Percentiles rank a stretch among this genome's conserved stretches.
phyloP scores from a whole-genome alignment of 2,329 filamentous ascomycete genomes.

The Trematosphaeria pertusa region DNA sequence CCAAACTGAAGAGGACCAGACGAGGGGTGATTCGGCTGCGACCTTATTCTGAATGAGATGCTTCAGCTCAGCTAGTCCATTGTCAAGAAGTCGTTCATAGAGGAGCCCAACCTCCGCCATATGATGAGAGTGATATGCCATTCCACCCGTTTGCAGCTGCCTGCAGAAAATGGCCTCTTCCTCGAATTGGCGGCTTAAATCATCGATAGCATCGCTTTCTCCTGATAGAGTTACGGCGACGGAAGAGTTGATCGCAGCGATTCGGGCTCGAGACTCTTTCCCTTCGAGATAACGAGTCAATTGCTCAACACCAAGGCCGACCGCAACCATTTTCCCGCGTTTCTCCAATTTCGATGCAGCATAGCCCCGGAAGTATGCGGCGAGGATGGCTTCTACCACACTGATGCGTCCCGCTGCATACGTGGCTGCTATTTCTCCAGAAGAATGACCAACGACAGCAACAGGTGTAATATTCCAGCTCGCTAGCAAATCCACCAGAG shows the following conservation, averaged over 20 bases:
- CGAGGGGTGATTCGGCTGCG: not conserved
- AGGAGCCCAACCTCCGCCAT: conserved; percentile 24
- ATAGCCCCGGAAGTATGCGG: conserved; percentile 28
- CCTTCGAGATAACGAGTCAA: conserved; percentile 3
- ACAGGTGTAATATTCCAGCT: conserved; percentile 17
- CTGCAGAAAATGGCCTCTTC: conserved; percentile 14
- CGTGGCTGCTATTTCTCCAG: conserved; percentile 35
- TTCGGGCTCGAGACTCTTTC: conserved; percentile 10
- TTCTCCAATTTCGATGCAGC: conserved; percentile 7
- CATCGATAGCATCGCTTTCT: conserved; percentile 11
- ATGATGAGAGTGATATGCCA: conserved; percentile 37
- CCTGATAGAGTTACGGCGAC: conserved; percentile 30
- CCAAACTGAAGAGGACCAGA: conserved; percentile 19
- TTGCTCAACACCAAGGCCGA: conserved; percentile 17
- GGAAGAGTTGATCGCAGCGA: conserved; percentile 35
- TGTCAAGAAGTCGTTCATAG: conserved; percentile 12
- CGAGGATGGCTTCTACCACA: conserved; percentile 23
- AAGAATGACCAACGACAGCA: conserved; percentile 28
- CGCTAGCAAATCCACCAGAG: conserved; percentile 23
- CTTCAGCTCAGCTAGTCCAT: not conserved
- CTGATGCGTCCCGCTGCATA: conserved; percentile 26
- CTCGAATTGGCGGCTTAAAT: not conserved
- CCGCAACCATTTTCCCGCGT: conserved; percentile 33
- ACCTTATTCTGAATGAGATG: too few species aligned
- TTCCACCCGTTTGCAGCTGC: conserved; percentile 21